Conservation (phyloP, 1,284 basidiomycete species). For the Stygiomarasmius scandens region DNA sequence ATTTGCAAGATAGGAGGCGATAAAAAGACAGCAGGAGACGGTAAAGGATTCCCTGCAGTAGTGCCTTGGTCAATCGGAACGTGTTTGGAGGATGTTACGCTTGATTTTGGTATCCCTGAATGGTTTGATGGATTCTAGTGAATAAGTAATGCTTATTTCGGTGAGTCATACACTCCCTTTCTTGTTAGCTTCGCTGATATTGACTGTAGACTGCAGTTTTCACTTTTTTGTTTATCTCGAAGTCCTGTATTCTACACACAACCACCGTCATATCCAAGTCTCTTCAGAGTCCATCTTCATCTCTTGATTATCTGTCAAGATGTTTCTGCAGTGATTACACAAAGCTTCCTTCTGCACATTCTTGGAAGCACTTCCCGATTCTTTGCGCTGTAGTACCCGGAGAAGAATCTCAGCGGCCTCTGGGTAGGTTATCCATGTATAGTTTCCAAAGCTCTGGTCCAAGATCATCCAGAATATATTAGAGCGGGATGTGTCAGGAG, state of each 20-base stretch:
- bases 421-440: not conserved
- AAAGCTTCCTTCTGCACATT: not conserved
- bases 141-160: too few species aligned
- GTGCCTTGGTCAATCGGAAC: slow-evolving; percentile 17
- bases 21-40: slow-evolving; percentile 18
- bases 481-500: not conserved
- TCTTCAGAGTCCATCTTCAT: too few species aligned
- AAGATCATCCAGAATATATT: not conserved
- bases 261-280: too few species aligned
- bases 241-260: too few species aligned
- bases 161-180: too few species aligned
- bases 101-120: slow-evolving; percentile 19
- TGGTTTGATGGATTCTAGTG: slow-evolving; percentile 11
- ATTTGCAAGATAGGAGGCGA: slow-evolving; percentile 7
- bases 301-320: too few species aligned
- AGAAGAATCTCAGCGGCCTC: not conserved
- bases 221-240: too few species aligned
- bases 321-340: not conserved
- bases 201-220: not conserved
- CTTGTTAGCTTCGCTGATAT: too few species aligned
- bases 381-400: not conserved
- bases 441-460: not conserved
- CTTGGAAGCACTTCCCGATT: not conserved
- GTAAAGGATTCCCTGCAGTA: slow-evolving; percentile 18
- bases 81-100: slow-evolving; percentile 12